These are phyloP conservation scores for Clonostachys byssicola DNA, from an alignment of 2,329 filamentous ascomycete genomes.

Conservation along the genomic window DNA sequence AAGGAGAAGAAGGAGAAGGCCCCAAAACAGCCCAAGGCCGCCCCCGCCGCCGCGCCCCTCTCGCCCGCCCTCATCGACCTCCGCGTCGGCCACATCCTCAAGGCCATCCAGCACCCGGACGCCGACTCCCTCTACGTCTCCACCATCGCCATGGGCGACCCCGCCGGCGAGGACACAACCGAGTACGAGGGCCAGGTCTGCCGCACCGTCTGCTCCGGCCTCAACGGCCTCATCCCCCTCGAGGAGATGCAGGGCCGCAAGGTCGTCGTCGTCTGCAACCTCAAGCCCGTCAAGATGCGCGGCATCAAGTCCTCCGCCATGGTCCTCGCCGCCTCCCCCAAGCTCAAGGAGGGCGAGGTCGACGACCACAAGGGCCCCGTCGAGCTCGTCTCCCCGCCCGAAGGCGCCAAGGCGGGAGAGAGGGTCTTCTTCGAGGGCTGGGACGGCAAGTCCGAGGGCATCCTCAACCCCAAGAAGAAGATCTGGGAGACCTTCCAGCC, in stretches of 20 bases:
- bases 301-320: conserved; percentile 76
- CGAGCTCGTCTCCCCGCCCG: conserved; percentile 84
- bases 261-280: conserved; percentile 92
- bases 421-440: conserved; percentile 92
- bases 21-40: conserved; percentile 67
- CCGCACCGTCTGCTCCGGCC: conserved; percentile 92
- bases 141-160: conserved; percentile 91
- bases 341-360: conserved; percentile 73
- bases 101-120: conserved; percentile 92
- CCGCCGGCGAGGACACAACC: conserved; percentile 81
- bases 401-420: conserved; percentile 75
- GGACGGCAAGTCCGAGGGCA: conserved; percentile 86
- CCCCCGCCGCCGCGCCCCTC: conserved; percentile 68
- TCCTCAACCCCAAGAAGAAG: conserved; percentile 99
- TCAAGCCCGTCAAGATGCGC: conserved; percentile 99
- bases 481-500: conserved; percentile 96
- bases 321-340: conserved; percentile 93
- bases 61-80: conserved; percentile 89
- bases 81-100: conserved; percentile 94
- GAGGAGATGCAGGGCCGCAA: conserved; percentile 97
- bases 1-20: conserved; percentile 92
- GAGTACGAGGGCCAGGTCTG: conserved; percentile 90
- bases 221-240: conserved; percentile 88
- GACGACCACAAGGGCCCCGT: conserved; percentile 86
- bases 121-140: conserved; percentile 94